Conservation (phyloP, 2,329 filamentous ascomycete species). For the Aspergillus fructus region DNA sequence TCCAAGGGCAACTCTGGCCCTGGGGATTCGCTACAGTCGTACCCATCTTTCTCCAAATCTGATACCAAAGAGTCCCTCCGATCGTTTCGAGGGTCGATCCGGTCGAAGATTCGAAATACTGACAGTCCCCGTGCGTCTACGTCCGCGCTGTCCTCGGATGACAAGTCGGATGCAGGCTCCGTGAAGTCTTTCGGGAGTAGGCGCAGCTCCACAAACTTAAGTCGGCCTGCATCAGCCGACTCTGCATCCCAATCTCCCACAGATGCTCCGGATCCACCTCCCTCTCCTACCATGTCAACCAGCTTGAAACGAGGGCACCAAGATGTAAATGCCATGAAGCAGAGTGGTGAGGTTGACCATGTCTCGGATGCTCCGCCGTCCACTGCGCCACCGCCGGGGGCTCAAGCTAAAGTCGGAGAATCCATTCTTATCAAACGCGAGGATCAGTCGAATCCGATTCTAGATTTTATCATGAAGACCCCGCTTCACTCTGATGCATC, state of each 20-base stretch:
- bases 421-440: constrained; percentile 86
- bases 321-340: constrained; percentile 76
- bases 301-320: constrained; percentile 72
- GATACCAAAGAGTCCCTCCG: constrained; percentile 91
- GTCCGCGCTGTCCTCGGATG: constrained; percentile 62
- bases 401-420: constrained; percentile 69
- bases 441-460: constrained; percentile 66
- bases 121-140: constrained; percentile 81
- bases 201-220: constrained; percentile 29
- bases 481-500: constrained; percentile 32
- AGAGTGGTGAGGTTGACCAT: constrained; percentile 86
- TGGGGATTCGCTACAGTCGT: constrained; percentile 70
- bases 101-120: constrained; percentile 73
- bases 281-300: constrained; percentile 81
- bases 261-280: constrained; percentile 63
- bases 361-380: constrained; percentile 86
- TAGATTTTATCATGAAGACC: constrained; percentile 49
- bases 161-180: constrained; percentile 74
- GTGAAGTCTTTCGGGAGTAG: constrained; percentile 66
- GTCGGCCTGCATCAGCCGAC: constrained; percentile 41
- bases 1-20: constrained; percentile 57
- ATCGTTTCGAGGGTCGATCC: constrained; percentile 75
- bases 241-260: constrained; percentile 42
- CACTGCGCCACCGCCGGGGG: constrained; percentile 53
- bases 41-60: constrained; percentile 86